phyloP scores from a whole-genome alignment of 2,329 filamentous ascomycete species.

The Emydomyces testavorans region DNA sequence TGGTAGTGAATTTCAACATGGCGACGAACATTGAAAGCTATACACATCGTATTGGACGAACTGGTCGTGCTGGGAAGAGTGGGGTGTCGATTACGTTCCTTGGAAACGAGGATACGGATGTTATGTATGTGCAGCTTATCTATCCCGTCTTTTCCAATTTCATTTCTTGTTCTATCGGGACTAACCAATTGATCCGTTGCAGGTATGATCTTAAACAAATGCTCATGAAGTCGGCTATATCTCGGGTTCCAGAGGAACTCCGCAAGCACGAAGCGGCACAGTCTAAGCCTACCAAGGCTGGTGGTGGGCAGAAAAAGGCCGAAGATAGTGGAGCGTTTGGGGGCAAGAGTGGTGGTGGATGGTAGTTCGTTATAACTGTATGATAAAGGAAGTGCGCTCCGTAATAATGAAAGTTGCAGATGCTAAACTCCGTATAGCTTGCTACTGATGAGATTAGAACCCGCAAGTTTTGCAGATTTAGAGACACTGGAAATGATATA shows the following conservation, averaged over 20 bases:
- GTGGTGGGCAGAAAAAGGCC: constrained; percentile 36
- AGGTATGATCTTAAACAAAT: constrained; percentile 85
- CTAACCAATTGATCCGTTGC: constrained; percentile 16
- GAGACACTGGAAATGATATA: too few relatives aligned
- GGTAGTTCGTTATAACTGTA: constrained; percentile 1
- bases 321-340: constrained; percentile 33
- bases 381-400: neutral
- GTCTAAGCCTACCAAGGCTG: constrained; percentile 52
- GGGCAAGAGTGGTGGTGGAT: constrained; percentile 23
- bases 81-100: constrained; percentile 95
- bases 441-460: too few relatives aligned
- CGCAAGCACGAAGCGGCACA: constrained; percentile 84
- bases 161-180: constrained; percentile 3
- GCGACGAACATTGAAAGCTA: constrained; percentile 84
- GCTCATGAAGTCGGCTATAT: constrained; percentile 78
- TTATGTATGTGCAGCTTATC: constrained; percentile 48
- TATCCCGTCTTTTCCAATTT: neutral
- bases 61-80: constrained; percentile 91
- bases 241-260: constrained; percentile 81
- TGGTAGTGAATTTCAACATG: constrained; percentile 99
- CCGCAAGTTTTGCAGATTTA: too few relatives aligned
- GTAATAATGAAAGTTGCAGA: too few relatives aligned
- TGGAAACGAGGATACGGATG: constrained; percentile 77
- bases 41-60: constrained; percentile 92
- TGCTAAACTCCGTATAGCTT: too few relatives aligned